Base-by-base conservation (phyloP, 345 rosid genomes). In the Corchorus capsularis region DNA sequence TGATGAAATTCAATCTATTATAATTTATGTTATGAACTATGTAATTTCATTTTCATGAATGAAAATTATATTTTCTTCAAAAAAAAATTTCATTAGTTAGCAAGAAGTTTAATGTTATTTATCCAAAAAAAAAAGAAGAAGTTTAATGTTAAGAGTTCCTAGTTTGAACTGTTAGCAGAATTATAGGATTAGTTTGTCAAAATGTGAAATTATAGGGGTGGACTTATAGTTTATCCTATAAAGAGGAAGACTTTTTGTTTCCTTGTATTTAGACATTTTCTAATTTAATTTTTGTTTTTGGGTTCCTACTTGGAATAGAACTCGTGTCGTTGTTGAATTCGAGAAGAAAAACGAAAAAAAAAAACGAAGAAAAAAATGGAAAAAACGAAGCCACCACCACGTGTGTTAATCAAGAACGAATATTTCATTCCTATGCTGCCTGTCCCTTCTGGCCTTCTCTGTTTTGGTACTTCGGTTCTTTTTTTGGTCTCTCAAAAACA, bases 381-480 rank as follows among this genome's bases (percentile, higher is more conserved):
- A 0, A 54, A 52, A 32, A 6, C 43, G 16, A 9, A 69, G 27
- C 45, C 32, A 69, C 55, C 71, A 67, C 55, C 71, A 67, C 39
- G 71, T 69, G 46, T 70, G 62, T 19, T 53, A 37, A 70, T 70
- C 62, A 12, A 70, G 4, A 54, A 53, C 0, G 47, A 70, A 70
- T 70, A 70, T 70, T 70, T 70, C 49, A 67, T 66, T 66, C 54
- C 17, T 67, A 46, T 67, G 71, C 52, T 43, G 16, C 43, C 2
- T 39, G 43, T 64, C 4, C 4, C 15, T n/a, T n/a, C n/a, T n/a
- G n/a, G n/a, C n/a, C n/a, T n/a, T 64, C 37, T 13, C 43, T 70
- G 61, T n/a, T 70, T 53, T 35, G 49, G 46, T 70, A 35, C 57
- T 70, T n/a, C 8, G 11, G 34, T 5, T 70, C 3, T 49, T 49